Evolutionary conservation across 495 filamentous ascomycete species (phyloP).

Genomic region (Xylaria flabelliformis): DNA sequence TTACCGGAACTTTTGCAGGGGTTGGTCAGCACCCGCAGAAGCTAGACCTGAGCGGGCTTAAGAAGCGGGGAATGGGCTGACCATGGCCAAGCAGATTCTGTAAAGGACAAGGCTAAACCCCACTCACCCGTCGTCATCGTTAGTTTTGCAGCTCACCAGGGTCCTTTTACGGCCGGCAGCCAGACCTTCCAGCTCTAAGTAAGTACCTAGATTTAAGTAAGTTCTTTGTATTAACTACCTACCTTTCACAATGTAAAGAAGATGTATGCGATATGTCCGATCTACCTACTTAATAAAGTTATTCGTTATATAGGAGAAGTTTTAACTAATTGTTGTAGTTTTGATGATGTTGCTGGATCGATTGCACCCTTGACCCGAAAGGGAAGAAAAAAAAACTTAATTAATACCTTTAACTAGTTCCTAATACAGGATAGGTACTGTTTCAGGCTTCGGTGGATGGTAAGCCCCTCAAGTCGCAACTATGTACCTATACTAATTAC

Average conservation of each 20-base stretch:
- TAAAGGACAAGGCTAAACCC: neutral
- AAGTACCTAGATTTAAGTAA: neutral
- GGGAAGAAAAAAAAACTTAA: too few relatives aligned
- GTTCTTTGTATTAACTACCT: too few relatives aligned
- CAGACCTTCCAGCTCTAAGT: too few relatives aligned
- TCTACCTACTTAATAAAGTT: neutral
- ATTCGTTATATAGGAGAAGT: neutral
- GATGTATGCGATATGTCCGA: neutral
- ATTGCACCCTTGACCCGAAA: neutral
- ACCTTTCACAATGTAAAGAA: neutral
- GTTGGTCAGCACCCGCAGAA: constrained; percentile 12
- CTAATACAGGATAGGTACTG: neutral
- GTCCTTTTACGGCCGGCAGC: neutral
- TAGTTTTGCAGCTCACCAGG: neutral
- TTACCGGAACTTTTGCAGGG: constrained; percentile 13
- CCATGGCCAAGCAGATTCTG: neutral
- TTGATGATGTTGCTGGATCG: neutral
- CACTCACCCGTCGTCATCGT: constrained; percentile 1
- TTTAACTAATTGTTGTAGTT: neutral
- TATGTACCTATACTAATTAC: too few relatives aligned
- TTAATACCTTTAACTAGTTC: too few relatives aligned
- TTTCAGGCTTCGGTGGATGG: too few relatives aligned
- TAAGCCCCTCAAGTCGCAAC: too few relatives aligned
- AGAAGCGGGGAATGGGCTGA: neutral
- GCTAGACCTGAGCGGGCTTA: neutral